Percentiles rank a stretch among this genome's conserved stretches.
These are phyloP conservation scores for Kodamaea fukazawae DNA, from an alignment of 805 yeast species.

Conservation along the genomic window DNA sequence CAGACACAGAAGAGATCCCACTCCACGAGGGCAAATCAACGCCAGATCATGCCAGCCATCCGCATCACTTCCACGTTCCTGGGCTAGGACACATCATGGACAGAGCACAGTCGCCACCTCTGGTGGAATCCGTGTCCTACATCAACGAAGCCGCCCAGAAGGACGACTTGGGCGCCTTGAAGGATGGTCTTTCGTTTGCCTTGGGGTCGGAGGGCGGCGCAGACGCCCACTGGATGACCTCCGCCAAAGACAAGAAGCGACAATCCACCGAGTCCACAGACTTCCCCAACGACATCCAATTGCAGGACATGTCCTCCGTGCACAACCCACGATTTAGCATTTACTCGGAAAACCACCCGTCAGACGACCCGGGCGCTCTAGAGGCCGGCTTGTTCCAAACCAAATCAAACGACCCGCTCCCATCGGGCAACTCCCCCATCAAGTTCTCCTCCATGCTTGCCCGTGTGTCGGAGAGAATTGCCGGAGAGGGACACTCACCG, in stretches of 20 bases:
- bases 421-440: conserved; percentile 17
- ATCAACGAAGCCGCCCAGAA: conserved; percentile 25
- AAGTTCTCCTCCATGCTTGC: conserved; percentile 25
- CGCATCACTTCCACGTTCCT: neutral
- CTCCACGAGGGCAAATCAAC: too few species aligned
- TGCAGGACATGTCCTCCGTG: conserved; percentile 13
- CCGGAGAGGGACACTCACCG: conserved; percentile 24
- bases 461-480: conserved; percentile 35
- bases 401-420: neutral
- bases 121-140: conserved; percentile 13
- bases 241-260: too few species aligned
- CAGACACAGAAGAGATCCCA: too few species aligned
- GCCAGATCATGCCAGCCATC: neutral
- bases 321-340: conserved; percentile 1
- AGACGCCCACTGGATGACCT: conserved; percentile 7
- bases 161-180: conserved; percentile 31
- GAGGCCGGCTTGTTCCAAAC: conserved; percentile 2
- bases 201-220: conserved; percentile 24
- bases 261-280: neutral
- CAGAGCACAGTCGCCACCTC: neutral
- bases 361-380: conserved; percentile 14
- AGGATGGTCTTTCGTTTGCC: conserved; percentile 34
- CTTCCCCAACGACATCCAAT: conserved; percentile 19
- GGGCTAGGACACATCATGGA: neutral
- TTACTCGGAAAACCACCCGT: conserved; percentile 4